Evolutionary conservation across 2,329 filamentous ascomycete species (phyloP).

Genomic region (Leptosphaerulina australis): DNA sequence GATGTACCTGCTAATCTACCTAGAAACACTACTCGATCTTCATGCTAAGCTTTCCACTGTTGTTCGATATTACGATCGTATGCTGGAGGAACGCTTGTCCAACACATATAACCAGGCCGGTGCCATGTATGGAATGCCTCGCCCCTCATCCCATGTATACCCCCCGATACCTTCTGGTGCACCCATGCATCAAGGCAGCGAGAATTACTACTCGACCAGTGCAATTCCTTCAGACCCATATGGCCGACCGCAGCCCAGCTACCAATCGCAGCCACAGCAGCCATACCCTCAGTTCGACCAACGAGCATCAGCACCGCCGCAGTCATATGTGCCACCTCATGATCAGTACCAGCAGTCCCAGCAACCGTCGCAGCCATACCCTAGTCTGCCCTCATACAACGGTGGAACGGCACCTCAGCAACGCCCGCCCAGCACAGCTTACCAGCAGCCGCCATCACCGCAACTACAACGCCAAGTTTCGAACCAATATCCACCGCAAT

Average conservation of each 20-base stretch:
- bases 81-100: slow-evolving; percentile 94
- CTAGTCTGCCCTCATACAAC: slow-evolving; percentile 36
- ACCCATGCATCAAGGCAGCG: slow-evolving; percentile 60
- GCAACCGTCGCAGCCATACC: slow-evolving; percentile 46
- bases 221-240: slow-evolving; percentile 57
- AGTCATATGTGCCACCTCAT: slow-evolving; percentile 34
- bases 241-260: slow-evolving; percentile 58
- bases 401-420: slow-evolving; percentile 30
- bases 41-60: slow-evolving; percentile 96
- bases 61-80: slow-evolving; percentile 95
- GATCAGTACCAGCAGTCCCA: slow-evolving; percentile 45
- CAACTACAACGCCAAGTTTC: slow-evolving; percentile 46
- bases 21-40: slow-evolving; percentile 89
- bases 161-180: slow-evolving; percentile 62
- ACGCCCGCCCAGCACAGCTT: slow-evolving; percentile 30
- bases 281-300: slow-evolving; percentile 48
- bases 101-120: slow-evolving; percentile 85
- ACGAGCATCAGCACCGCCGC: slow-evolving; percentile 36
- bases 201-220: slow-evolving; percentile 82
- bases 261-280: slow-evolving; percentile 53
- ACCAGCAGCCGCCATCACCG: slow-evolving; percentile 45
- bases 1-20: slow-evolving; percentile 40
- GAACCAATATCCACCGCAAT: slow-evolving; percentile 43
- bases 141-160: slow-evolving; percentile 67
- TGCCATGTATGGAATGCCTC: slow-evolving; percentile 50